Conservation (phyloP, 1,139 yeast genomes). For the Lizanozyma gosingica region DNA sequence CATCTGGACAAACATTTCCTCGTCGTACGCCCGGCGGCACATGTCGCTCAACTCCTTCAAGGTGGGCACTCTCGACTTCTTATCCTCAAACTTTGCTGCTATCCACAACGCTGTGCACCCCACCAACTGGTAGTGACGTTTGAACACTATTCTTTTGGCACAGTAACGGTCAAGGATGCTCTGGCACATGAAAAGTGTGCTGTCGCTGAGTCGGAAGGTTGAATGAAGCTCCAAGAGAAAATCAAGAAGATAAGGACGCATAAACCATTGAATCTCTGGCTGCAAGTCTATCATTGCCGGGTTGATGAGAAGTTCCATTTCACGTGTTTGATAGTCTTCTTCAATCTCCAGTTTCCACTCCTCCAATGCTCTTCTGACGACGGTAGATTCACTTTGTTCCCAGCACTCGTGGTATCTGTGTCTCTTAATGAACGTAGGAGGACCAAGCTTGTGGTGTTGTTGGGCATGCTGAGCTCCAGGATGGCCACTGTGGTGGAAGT, state of each 20-base stretch:
- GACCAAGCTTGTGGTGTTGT: background rate
- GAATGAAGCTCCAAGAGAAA: constrained; percentile 76
- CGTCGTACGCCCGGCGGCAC: constrained; percentile 82
- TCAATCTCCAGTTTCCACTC: background rate
- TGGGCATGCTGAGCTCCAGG: background rate
- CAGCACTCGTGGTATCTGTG: background rate
- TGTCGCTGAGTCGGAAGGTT: constrained; percentile 64
- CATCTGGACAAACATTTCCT: constrained; percentile 90
- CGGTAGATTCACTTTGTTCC: background rate
- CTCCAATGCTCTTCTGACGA: background rate
- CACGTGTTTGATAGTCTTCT: background rate
- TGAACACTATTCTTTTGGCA: constrained; percentile 83
- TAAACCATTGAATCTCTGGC: constrained; percentile 87
- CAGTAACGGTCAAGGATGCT: constrained; percentile 86
- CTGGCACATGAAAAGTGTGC: constrained; percentile 72
- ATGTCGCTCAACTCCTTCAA: constrained; percentile 65
- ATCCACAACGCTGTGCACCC: constrained; percentile 94
- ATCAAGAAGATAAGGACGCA: constrained; percentile 84
- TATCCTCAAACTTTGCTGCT: constrained; percentile 89
- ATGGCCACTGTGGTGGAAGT: background rate
- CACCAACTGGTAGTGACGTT: constrained; percentile 84
- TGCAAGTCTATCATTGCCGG: constrained; percentile 78
- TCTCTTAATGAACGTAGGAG: background rate
- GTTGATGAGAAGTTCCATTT: constrained; percentile 20
- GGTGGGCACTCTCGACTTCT: constrained; percentile 76